A percentile compares a stretch with the other conserved stretches of the same genome.
These are phyloP conservation scores for Hortaea sp. DNA, from an alignment of 2,329 filamentous ascomycete species.

Conservation along the genomic window DNA sequence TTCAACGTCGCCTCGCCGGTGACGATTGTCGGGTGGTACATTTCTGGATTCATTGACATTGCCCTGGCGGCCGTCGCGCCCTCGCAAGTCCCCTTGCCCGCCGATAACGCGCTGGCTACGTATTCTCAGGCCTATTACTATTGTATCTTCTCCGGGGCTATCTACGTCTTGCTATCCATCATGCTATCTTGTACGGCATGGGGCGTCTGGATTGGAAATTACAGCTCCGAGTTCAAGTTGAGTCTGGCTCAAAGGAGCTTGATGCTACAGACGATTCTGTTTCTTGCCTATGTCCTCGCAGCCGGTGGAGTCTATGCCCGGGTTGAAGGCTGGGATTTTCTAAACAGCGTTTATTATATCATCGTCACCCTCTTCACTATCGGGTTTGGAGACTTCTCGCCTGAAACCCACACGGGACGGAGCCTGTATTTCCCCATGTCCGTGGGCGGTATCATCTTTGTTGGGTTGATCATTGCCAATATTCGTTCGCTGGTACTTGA, in stretches of 20 bases:
- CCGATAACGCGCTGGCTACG: conserved; percentile 36
- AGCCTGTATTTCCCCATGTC: conserved; percentile 72
- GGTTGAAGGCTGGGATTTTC: conserved; percentile 45
- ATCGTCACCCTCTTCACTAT: conserved; percentile 54
- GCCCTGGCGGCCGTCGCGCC: conserved; percentile 56
- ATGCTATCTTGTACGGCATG: conserved; percentile 70
- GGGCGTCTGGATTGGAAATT: conserved; percentile 53
- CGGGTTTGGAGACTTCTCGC: conserved; percentile 49
- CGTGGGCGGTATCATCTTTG: conserved; percentile 67
- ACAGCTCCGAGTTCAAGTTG: conserved; percentile 65
- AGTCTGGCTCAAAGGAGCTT: conserved; percentile 72
- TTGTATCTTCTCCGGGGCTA: conserved; percentile 62
- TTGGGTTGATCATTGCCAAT: conserved; percentile 54
- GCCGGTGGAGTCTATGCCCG: conserved; percentile 63
- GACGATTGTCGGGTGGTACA: conserved; percentile 68
- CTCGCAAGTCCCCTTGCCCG: conserved; percentile 41
- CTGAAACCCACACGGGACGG: conserved; percentile 46
- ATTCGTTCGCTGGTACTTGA: conserved; percentile 55
- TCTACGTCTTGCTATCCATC: conserved; percentile 69
- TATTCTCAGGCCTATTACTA: conserved; percentile 83
- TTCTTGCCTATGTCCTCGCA: conserved; percentile 64
- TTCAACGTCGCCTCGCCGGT: conserved; percentile 73
- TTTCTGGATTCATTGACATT: conserved; percentile 52
- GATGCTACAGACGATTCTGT: conserved; percentile 78
- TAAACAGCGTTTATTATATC: conserved; percentile 46